Base-by-base conservation (phyloP, 768 basidiomycete genomes). In the Amanita phalloides region DNA sequence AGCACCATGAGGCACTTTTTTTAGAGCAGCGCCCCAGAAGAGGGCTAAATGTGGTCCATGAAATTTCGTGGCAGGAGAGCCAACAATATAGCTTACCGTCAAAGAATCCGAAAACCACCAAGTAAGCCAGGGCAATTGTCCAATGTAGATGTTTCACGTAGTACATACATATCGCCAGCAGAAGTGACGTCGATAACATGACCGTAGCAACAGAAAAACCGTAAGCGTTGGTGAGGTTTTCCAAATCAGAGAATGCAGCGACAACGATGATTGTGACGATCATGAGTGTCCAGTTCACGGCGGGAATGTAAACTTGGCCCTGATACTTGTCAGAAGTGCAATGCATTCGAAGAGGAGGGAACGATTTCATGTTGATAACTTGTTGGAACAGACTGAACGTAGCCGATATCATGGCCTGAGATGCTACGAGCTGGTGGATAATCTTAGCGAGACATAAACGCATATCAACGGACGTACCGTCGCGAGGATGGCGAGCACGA, bases 351-450 rank as follows among this genome's bases (percentile, higher is more conserved):
- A 84, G 71, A 55, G 76, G 74, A 2, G 77, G 81, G 54, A 82
- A 71, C 33, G 73, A 71, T 51, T 78, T 77, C 64, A 75, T 71
- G 58, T 79, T 80, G 56, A 85, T 74, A 44, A 86, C 66, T 63
- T 86, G 85, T 56, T 86, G 81, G 4, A 78, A 57, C 11, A 81
- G 66, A 59, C 71, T 74, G 69, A 79, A 86, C 0, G 79, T 77
- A 0, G 81, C 84, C 0, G 82, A 81, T 57, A 86, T 84, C 73
- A 84, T 73, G 6, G 83, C 79, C 64, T 82, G 79, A 4, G 80
- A 82, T 8, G 80, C 81, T 37, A 81, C 73, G 45, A 80, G 66
- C 78, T 80, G 48, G 9, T 50, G 11, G 21, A 8, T 25, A 8
- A n/a, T 3, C 9, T 23, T 28, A 41, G 50, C 49, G 52, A 48